These are phyloP conservation scores for Moesziomyces aphidis DNA, from an alignment of 1,284 basidiomycete species.

Conservation along the genomic window DNA sequence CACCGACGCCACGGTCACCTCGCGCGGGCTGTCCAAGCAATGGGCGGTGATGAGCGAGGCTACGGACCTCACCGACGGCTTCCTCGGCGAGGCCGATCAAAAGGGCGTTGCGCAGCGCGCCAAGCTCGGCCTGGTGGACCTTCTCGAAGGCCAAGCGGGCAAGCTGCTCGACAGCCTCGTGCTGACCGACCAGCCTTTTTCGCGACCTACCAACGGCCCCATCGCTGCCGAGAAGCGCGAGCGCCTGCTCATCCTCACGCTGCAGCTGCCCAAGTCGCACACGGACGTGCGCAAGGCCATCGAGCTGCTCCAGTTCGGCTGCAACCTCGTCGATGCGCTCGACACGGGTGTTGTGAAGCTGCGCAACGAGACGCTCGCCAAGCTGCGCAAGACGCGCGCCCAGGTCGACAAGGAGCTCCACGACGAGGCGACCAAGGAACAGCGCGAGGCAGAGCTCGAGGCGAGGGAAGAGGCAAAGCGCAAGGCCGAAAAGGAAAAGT, in stretches of 20 bases:
- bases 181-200: conserved; percentile 60
- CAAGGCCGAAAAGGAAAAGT: conserved; percentile 60
- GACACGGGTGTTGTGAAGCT: conserved; percentile 46
- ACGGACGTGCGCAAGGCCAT: conserved; percentile 31
- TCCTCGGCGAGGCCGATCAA: conserved; percentile 60
- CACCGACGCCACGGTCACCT: conserved; percentile 38
- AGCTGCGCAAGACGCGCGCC: conserved; percentile 55
- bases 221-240: conserved; percentile 45
- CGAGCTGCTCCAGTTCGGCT: conserved; percentile 55
- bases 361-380: conserved; percentile 45
- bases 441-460: conserved; percentile 58
- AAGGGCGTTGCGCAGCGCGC: conserved; percentile 58
- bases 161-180: conserved; percentile 58
- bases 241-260: conserved; percentile 55
- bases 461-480: conserved; percentile 54
- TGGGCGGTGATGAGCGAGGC: conserved; percentile 64
- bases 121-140: conserved; percentile 53
- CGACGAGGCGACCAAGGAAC: conserved; percentile 47
- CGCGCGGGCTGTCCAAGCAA: conserved; percentile 54
- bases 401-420: conserved; percentile 55
- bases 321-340: conserved; percentile 64
- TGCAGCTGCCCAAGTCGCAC: conserved; percentile 48
- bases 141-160: conserved; percentile 49
- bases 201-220: conserved; percentile 36
- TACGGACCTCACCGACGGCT: conserved; percentile 59